These are phyloP conservation scores for Fusarium oxysporum DNA, from an alignment of 2,329 filamentous ascomycete genomes.

Conservation along the genomic window DNA sequence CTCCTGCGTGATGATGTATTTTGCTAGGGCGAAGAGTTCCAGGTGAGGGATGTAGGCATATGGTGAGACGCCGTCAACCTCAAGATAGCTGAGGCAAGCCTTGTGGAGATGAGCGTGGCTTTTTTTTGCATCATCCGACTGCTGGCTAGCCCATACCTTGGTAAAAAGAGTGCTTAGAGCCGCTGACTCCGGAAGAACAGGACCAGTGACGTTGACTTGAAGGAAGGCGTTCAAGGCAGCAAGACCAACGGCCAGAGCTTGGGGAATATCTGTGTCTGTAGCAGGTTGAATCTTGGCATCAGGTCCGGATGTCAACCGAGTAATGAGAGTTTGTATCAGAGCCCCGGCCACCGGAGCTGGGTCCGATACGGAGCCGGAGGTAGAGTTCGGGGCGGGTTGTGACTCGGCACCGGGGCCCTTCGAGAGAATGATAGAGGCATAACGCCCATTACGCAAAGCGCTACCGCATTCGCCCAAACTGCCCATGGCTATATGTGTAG, in stretches of 20 bases:
- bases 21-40: conserved; percentile 83
- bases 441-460: conserved; percentile 42
- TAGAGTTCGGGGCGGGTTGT: conserved; percentile 30
- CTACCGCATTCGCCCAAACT: conserved; percentile 21
- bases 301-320: conserved; percentile 21
- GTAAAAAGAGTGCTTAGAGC: conserved; percentile 54
- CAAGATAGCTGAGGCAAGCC: conserved; percentile 74
- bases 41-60: conserved; percentile 87
- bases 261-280: conserved; percentile 11
- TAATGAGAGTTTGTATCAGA: conserved; percentile 37
- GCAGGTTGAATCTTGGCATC: conserved; percentile 1
- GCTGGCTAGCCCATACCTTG: conserved; percentile 51
- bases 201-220: conserved; percentile 89
- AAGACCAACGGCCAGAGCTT: conserved; percentile 47
- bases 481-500: conserved; percentile 8
- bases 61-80: conserved; percentile 85
- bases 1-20: conserved; percentile 57
- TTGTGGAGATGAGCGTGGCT: conserved; percentile 59
- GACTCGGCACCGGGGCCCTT: conserved; percentile 15
- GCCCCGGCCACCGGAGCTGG: conserved; percentile 38
- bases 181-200: conserved; percentile 66
- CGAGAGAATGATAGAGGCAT: conserved; percentile 42
- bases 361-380: conserved; percentile 35
- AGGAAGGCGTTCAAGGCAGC: conserved; percentile 77
- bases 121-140: conserved; percentile 1